phyloP scores from a whole-genome alignment of 192 early-diverging fungal genomes.

The Neocallimastix lanati region DNA sequence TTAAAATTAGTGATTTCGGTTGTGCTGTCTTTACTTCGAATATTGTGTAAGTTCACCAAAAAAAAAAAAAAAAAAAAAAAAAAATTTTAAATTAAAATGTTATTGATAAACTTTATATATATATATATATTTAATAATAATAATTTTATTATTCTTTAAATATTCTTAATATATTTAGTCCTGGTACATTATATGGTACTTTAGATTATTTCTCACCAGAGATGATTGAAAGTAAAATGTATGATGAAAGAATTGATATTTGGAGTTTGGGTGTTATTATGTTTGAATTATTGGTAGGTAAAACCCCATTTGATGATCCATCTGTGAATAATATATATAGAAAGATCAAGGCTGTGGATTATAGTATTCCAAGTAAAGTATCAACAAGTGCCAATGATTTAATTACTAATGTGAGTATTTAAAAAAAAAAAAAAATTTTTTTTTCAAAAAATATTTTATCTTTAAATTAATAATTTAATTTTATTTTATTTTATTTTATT shows the following conservation, averaged over 20 bases:
- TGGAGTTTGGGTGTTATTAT: neutral
- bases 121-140: too few relatives aligned
- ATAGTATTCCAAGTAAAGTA: neutral
- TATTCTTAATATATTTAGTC: too few relatives aligned
- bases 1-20: neutral
- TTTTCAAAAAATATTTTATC: too few relatives aligned
- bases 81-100: too few relatives aligned
- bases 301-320: neutral
- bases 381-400: neutral
- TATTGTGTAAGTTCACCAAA: neutral
- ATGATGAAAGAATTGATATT: neutral
- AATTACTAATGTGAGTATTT: neutral
- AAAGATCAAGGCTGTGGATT: neutral
- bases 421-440: too few relatives aligned
- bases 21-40: neutral
- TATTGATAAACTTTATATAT: too few relatives aligned
- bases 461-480: too few relatives aligned
- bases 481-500: too few relatives aligned
- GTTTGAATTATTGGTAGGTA: neutral
- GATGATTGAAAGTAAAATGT: neutral
- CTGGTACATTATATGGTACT: neutral
- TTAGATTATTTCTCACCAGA: neutral
- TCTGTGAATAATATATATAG: neutral
- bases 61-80: too few relatives aligned
- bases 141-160: too few relatives aligned